A percentile compares a stretch with the other conserved stretches of the same genome.
phyloP scores from a whole-genome alignment of 352 stramenopile genomes.

The Globisporangium nunn region DNA sequence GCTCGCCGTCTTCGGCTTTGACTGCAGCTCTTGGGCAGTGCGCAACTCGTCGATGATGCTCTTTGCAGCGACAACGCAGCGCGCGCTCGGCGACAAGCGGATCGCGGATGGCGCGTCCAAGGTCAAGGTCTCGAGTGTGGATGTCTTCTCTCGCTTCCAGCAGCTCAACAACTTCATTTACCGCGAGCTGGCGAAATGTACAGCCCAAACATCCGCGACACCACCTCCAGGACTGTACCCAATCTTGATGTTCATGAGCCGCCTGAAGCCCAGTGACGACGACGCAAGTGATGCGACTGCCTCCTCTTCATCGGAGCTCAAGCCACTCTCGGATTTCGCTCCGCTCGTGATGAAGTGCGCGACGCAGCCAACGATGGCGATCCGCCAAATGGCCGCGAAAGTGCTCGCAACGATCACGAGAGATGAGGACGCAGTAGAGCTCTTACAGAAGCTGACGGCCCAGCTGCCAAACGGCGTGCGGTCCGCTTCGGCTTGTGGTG shows the following conservation, averaged over 20 bases:
- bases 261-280: constrained; percentile 58
- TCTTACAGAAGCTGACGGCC: constrained; percentile 29
- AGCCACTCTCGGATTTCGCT: constrained; percentile 42
- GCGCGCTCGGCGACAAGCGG: constrained; percentile 77
- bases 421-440: constrained; percentile 34
- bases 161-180: constrained; percentile 59
- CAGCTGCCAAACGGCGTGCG: constrained; percentile 35
- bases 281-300: constrained; percentile 19
- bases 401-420: constrained; percentile 67
- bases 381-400: constrained; percentile 72
- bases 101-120: constrained; percentile 62
- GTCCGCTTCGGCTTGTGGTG: not conserved
- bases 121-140: constrained; percentile 54
- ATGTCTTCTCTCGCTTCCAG: constrained; percentile 78
- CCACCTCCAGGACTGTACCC: constrained; percentile 62
- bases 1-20: constrained; percentile 76
- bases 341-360: constrained; percentile 65
- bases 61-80: constrained; percentile 74
- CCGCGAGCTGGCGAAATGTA: constrained; percentile 39
- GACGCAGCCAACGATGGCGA: constrained; percentile 59
- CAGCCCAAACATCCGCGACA: constrained; percentile 3
- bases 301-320: constrained; percentile 10
- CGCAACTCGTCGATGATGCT: constrained; percentile 92
- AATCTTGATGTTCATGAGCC: constrained; percentile 73
- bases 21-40: constrained; percentile 80